phyloP scores from a whole-genome alignment of 768 basidiomycete genomes.

The Auriscalpium microsporum region DNA sequence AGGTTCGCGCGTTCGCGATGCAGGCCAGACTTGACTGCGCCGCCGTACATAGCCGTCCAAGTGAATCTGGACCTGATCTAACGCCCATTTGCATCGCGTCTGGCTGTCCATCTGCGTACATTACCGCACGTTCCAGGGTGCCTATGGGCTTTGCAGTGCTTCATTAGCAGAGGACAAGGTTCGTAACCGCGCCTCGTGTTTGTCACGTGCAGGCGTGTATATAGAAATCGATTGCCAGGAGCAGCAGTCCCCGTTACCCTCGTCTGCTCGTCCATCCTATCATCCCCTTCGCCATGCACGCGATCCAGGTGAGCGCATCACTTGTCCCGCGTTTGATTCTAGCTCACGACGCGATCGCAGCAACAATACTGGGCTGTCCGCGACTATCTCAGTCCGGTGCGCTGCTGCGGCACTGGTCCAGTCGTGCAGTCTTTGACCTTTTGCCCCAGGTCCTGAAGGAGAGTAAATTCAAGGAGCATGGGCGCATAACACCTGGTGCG shows the following conservation, averaged over 20 bases:
- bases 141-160: background rate
- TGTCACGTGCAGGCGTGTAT: slow-evolving; percentile 12
- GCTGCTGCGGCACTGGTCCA: slow-evolving; percentile 23
- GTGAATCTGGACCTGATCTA: background rate
- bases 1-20: background rate
- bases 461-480: slow-evolving; percentile 99
- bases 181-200: slow-evolving; percentile 1
- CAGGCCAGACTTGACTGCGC: background rate
- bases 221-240: slow-evolving; percentile 18
- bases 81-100: background rate
- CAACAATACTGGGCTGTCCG: slow-evolving; percentile 91
- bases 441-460: slow-evolving; percentile 78
- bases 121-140: background rate
- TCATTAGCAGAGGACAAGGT: background rate
- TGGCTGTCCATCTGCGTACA: background rate
- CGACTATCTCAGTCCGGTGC: slow-evolving; percentile 86
- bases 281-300: slow-evolving; percentile 31
- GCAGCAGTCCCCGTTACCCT: slow-evolving; percentile 7
- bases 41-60: background rate
- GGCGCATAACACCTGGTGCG: slow-evolving; percentile 88
- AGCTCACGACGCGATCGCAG: slow-evolving; percentile 20
- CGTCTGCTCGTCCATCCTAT: background rate
- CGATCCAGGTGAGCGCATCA: slow-evolving; percentile 32
- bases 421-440: slow-evolving; percentile 24
- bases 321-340: no score